A percentile compares a stretch with the other conserved stretches of the same genome.
phyloP scores from a whole-genome alignment of 257 asterid genomes.

The Leptodermis oblonga region DNA sequence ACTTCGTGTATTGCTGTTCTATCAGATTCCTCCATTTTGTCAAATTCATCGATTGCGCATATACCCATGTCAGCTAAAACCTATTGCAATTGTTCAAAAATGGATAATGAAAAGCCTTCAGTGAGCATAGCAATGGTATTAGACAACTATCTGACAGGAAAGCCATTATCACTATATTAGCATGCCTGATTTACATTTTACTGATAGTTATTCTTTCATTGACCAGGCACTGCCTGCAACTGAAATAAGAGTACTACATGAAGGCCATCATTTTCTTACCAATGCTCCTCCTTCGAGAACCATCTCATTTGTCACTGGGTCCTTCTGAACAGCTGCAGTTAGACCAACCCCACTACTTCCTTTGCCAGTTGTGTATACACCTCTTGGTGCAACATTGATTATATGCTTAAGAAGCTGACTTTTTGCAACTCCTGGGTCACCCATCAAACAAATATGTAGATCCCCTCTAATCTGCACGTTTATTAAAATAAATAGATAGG shows the following conservation, averaged over 20 bases:
- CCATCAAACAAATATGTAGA: slow-evolving; percentile 78
- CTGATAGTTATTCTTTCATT: neutral
- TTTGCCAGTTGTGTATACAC: slow-evolving; percentile 91
- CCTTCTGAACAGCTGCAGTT: slow-evolving; percentile 99
- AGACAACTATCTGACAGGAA: neutral
- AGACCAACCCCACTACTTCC: slow-evolving; percentile 99
- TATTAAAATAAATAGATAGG: neutral
- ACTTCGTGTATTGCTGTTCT: slow-evolving; percentile 98
- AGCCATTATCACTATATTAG: neutral
- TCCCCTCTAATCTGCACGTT: slow-evolving; percentile 79
- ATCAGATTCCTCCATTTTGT: slow-evolving; percentile 97
- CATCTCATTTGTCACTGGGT: slow-evolving; percentile 94
- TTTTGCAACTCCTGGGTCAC: slow-evolving; percentile 99
- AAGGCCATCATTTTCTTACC: slow-evolving; percentile 43
- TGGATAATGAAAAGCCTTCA: slow-evolving; percentile 5
- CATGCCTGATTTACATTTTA: slow-evolving; percentile 4
- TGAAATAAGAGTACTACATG: neutral
- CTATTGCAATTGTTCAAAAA: slow-evolving; percentile 29
- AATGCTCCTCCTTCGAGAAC: slow-evolving; percentile 99
- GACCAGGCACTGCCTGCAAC: neutral
- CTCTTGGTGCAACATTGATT: slow-evolving; percentile 94
- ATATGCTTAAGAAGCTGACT: slow-evolving; percentile 98
- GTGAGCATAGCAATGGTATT: neutral
- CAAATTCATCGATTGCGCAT: slow-evolving; percentile 98
- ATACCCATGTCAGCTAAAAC: slow-evolving; percentile 99